These are phyloP conservation scores for Paracorniculantispora psalliotae DNA, from an alignment of 2,329 filamentous ascomycete species.

Conservation along the genomic window DNA sequence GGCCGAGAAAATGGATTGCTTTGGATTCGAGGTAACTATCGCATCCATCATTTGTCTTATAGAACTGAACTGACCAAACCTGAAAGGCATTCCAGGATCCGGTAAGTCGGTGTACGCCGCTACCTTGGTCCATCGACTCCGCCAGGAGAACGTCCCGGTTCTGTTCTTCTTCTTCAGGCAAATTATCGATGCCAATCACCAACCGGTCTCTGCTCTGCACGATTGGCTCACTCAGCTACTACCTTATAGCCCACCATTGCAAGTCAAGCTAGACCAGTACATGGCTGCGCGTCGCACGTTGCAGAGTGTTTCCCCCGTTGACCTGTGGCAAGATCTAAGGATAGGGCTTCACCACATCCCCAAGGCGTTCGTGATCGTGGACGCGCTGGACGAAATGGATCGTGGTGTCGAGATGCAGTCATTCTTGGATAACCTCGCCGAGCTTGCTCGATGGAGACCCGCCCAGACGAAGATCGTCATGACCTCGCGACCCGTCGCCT, in stretches of 20 bases:
- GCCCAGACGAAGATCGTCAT: constrained; percentile 34
- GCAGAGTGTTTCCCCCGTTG: neutral
- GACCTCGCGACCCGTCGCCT: constrained; percentile 35
- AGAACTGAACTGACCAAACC: too few species aligned
- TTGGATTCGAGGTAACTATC: constrained; percentile 29
- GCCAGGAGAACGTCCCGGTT: constrained; percentile 19
- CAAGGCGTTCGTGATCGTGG: constrained; percentile 34
- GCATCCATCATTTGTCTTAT: too few species aligned
- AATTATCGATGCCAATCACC: constrained; percentile 32
- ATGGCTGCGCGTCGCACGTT: constrained; percentile 16
- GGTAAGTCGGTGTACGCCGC: constrained; percentile 34
- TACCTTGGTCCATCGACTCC: constrained; percentile 16
- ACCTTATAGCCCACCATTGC: constrained; percentile 25
- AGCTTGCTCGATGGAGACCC: constrained; percentile 27
- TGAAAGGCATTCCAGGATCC: constrained; percentile 26
- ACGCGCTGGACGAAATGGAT: constrained; percentile 45
- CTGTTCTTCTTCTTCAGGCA: constrained; percentile 36
- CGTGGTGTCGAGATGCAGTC: constrained; percentile 22
- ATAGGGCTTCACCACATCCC: constrained; percentile 18
- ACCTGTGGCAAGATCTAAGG: neutral
- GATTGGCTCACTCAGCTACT: constrained; percentile 32
- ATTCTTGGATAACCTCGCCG: constrained; percentile 30
- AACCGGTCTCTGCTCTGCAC: constrained; percentile 24
- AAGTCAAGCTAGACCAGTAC: constrained; percentile 26
- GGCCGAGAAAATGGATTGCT: constrained; percentile 17